Evolutionary conservation across 176 grass and related monocot genomes (phyloP).

Genomic region (Areca catechu): DNA sequence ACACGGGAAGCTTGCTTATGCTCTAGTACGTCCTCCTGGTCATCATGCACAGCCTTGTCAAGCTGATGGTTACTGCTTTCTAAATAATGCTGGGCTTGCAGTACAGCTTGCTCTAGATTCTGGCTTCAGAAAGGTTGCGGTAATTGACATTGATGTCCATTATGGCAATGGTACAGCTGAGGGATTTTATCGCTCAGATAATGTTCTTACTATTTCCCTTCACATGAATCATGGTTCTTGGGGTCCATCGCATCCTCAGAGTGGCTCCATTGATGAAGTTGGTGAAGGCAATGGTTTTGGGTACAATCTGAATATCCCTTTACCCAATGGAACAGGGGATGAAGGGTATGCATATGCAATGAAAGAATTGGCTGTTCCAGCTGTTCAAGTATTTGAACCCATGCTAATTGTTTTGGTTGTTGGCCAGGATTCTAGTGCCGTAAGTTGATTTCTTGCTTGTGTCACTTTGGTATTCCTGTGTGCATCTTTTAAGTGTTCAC

Average conservation of each 20-base stretch:
- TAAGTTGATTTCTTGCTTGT: constrained; percentile 25
- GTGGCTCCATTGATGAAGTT: constrained; percentile 50
- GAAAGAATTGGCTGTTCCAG: constrained; percentile 58
- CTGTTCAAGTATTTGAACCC: constrained; percentile 53
- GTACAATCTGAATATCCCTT: constrained; percentile 88
- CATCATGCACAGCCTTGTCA: constrained; percentile 68
- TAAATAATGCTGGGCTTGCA: constrained; percentile 78
- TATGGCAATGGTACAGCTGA: constrained; percentile 83
- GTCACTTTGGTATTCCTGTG: background rate
- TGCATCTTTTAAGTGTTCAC: no score
- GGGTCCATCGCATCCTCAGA: constrained; percentile 65
- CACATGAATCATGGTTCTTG: constrained; percentile 91
- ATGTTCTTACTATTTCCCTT: constrained; percentile 66
- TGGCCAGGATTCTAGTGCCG: constrained; percentile 81
- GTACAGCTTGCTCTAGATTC: constrained; percentile 65
- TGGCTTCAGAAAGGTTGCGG: constrained; percentile 34
- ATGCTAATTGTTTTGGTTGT: constrained; percentile 70
- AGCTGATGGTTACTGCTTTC: constrained; percentile 86
- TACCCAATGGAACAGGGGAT: constrained; percentile 90
- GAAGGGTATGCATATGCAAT: constrained; percentile 69
- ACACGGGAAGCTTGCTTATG: constrained; percentile 51
- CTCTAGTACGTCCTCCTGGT: constrained; percentile 69
- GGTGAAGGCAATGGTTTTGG: constrained; percentile 70
- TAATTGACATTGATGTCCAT: constrained; percentile 82
- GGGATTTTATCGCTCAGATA: constrained; percentile 54